Evolutionary conservation across 441 rosid species (phyloP).

Genomic region (Viola pubescens): DNA sequence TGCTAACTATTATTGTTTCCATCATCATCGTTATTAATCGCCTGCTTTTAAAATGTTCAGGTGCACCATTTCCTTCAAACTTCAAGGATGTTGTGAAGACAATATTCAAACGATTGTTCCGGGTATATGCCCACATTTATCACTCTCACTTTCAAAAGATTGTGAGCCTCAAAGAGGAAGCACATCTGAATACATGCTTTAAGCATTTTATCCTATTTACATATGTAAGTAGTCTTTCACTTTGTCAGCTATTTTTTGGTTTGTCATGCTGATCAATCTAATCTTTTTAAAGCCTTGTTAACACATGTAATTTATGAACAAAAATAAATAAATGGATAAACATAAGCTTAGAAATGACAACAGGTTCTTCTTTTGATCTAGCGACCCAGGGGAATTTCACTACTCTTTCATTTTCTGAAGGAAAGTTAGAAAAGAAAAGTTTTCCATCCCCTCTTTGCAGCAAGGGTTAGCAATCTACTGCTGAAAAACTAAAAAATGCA

Average conservation of each 20-base stretch:
- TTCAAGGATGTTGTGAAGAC: constrained; percentile 96
- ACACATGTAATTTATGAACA: neutral
- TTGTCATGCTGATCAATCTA: no score
- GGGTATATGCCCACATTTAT: constrained; percentile 93
- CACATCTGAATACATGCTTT: constrained; percentile 97
- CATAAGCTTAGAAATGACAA: neutral
- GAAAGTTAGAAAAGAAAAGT: no score
- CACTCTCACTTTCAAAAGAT: constrained; percentile 98
- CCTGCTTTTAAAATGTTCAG: constrained; percentile 32
- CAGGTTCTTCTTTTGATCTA: no score
- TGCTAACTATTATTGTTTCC: neutral
- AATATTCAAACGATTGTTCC: constrained; percentile 84
- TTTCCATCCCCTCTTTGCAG: no score
- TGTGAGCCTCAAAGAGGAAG: constrained; percentile 98
- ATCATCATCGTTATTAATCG: neutral
- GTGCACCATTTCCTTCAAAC: constrained; percentile 89
- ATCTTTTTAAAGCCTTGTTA: neutral
- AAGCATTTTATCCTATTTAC: constrained; percentile 95
- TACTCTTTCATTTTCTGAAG: no score
- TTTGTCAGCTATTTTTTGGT: no score
- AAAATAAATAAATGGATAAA: neutral
- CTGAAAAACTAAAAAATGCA: no score
- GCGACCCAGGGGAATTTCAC: no score
- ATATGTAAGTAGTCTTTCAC: constrained; percentile 45
- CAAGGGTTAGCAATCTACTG: no score